Conservation (phyloP, 768 basidiomycete species). For the Suillus ampliporus region DNA sequence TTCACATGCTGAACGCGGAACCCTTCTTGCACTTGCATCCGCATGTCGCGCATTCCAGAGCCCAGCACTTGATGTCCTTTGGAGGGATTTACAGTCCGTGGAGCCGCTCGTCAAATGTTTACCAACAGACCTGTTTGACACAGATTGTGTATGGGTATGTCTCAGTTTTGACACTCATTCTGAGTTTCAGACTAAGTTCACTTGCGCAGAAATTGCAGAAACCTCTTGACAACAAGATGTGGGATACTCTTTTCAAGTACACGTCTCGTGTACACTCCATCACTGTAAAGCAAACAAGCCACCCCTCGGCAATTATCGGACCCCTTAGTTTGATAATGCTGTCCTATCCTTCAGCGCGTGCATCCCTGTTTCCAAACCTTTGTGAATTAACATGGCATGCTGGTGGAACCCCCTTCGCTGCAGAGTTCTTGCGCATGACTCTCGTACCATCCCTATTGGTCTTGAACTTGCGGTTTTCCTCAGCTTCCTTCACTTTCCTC, state of each 20-base stretch:
- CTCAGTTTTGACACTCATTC: too few species aligned
- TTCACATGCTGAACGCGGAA: not conserved
- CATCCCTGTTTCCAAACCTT: constrained; percentile 28
- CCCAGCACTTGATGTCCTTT: constrained; percentile 31
- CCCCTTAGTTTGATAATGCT: constrained; percentile 16
- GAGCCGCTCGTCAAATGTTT: constrained; percentile 21
- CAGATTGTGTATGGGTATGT: too few species aligned
- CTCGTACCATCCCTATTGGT: constrained; percentile 24
- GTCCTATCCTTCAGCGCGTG: constrained; percentile 18
- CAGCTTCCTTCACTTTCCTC: too few species aligned
- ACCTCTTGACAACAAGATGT: too few species aligned
- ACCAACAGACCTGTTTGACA: not conserved
- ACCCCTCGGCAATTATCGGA: too few species aligned
- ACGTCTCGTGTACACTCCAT: too few species aligned
- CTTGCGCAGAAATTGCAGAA: too few species aligned
- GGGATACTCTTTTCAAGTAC: too few species aligned
- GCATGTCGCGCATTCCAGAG: constrained; percentile 28
- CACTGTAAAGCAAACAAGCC: not conserved
- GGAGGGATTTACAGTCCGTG: constrained; percentile 27
- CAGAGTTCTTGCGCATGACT: constrained; percentile 27
- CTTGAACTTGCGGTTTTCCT: too few species aligned
- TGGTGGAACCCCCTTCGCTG: constrained; percentile 22
- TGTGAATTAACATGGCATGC: constrained; percentile 28
- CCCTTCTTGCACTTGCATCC: constrained; percentile 26
- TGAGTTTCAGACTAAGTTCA: too few species aligned